These are phyloP conservation scores for Fusarium sp. DNA, from an alignment of 2,329 filamentous ascomycete genomes.

Conservation along the genomic window DNA sequence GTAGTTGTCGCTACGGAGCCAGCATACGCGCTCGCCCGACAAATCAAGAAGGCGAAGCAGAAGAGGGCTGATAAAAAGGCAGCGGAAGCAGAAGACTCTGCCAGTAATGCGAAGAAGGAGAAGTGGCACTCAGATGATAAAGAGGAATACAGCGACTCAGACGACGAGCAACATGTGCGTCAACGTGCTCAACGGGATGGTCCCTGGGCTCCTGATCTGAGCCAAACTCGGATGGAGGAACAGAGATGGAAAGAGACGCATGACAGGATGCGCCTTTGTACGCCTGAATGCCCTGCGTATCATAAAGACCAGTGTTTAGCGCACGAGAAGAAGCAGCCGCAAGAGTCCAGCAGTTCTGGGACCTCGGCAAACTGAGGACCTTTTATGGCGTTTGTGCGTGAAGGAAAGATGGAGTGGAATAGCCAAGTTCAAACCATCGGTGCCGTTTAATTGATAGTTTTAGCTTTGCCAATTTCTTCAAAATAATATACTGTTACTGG, in stretches of 20 bases:
- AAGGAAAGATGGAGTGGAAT: background rate
- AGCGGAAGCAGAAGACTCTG: background rate
- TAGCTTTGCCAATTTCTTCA: too few relatives aligned
- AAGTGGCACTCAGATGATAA: background rate
- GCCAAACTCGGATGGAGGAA: background rate
- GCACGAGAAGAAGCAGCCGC: background rate
- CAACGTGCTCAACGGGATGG: background rate
- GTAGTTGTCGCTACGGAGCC: background rate
- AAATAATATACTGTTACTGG: background rate
- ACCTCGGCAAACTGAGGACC: background rate
- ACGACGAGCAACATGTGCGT: background rate
- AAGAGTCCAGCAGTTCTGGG: rapidly evolving
- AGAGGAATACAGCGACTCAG: background rate
- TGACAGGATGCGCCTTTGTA: background rate
- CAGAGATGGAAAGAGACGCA: background rate
- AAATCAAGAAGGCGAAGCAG: background rate
- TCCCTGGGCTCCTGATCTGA: background rate
- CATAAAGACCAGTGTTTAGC: background rate
- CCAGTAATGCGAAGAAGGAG: background rate
- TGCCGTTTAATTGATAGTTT: too few relatives aligned
- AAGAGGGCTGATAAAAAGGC: background rate
- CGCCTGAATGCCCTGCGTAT: background rate
- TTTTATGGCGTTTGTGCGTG: rapidly evolving
- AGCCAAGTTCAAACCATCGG: too few relatives aligned
- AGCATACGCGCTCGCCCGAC: conserved; percentile 1